phyloP scores from a whole-genome alignment of 768 basidiomycete genomes.

The Lactifluus echinatus region DNA sequence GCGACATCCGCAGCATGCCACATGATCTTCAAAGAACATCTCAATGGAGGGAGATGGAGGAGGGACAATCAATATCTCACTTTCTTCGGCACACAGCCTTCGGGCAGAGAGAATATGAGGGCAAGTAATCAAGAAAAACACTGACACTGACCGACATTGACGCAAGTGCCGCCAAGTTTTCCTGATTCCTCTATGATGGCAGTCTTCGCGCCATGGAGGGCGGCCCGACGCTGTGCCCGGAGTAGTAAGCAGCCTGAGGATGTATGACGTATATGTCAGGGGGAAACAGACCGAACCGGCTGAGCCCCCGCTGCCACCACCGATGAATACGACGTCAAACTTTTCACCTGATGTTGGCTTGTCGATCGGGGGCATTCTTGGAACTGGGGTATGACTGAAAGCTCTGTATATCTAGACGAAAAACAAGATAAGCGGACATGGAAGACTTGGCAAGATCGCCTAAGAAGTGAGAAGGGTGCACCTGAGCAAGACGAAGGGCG shows the following conservation, averaged over 20 bases:
- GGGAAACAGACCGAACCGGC: conserved; percentile 67
- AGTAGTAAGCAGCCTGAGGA: conserved; percentile 1
- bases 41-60: background rate
- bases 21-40: conserved; percentile 69
- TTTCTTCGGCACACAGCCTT: conserved; percentile 99
- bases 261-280: background rate
- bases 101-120: background rate
- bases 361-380: conserved; percentile 66
- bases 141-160: conserved; percentile 78
- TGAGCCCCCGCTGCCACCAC: conserved; percentile 90
- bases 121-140: background rate
- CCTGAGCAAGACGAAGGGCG: conserved; percentile 11
- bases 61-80: conserved; percentile 30
- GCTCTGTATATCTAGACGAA: conserved; percentile 38
- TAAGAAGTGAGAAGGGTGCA: background rate
- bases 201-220: conserved; percentile 86
- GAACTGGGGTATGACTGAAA: conserved; percentile 31
- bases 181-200: conserved; percentile 76
- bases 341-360: conserved; percentile 48
- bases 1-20: conserved; percentile 92
- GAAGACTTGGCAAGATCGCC: background rate
- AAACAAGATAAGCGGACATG: background rate
- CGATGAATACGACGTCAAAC: conserved; percentile 84
- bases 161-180: conserved; percentile 87
- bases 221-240: conserved; percentile 71